Conservation (phyloP, 192 early-diverging fungal genomes). For the Coemansia asiatica region DNA sequence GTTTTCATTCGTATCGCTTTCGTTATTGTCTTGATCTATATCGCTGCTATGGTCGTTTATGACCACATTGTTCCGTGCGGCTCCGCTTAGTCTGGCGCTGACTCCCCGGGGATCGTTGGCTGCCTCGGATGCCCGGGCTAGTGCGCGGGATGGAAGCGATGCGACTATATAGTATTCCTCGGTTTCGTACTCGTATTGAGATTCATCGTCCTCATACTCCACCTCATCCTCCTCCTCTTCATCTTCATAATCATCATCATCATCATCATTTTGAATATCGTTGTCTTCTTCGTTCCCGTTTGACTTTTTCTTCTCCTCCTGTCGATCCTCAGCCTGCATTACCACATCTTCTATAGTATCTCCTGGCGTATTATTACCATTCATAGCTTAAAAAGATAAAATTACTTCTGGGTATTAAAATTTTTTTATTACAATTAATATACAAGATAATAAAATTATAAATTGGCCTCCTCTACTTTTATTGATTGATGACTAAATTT, state of each 20-base stretch:
- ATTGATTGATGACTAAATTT: too few species aligned
- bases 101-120: neutral
- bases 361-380: too few species aligned
- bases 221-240: neutral
- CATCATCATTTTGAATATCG: too few species aligned
- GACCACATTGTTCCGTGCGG: neutral
- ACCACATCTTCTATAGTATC: too few species aligned
- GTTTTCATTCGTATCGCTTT: neutral
- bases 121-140: constrained; percentile 2
- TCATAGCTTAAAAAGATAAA: too few species aligned
- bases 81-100: neutral
- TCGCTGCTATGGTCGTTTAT: neutral
- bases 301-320: too few species aligned
- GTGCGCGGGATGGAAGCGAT: constrained; percentile 15
- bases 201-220: neutral
- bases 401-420: too few species aligned
- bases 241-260: neutral
- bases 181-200: constrained; percentile 34
- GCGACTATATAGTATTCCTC: constrained; percentile 43
- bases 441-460: too few species aligned
- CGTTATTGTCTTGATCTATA: neutral
- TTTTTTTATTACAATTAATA: too few species aligned
- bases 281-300: too few species aligned
- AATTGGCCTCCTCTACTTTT: too few species aligned
- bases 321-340: too few species aligned